Evolutionary conservation across 108 stramenopile genomes (phyloP), one percentile per base, ranked within the genome.

Genomic region (Fragilaria crotonensis): DNA sequence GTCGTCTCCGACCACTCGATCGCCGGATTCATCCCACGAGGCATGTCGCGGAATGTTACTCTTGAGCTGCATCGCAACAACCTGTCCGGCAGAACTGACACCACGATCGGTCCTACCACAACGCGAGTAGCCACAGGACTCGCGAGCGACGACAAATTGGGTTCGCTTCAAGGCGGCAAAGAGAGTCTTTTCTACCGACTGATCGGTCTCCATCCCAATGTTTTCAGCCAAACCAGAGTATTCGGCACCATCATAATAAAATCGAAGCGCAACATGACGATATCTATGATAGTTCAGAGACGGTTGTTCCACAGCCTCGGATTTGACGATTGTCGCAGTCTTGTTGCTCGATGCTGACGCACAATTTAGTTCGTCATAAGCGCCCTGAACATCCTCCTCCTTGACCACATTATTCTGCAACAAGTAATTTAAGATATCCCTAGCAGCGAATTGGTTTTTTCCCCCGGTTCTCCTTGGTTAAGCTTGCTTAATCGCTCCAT

Each of bases 91-190:
- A 4, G 98, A 88, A 68, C 78, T 81, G 0, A 99, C 97, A 9
- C 98, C 98, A 51, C 63, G 63, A 71, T 99, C 98, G 19, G 98
- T 99, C 20, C 99, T 72, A 25, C 99, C 99, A 63, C 95, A 98
- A 21, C 99, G 73, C 0, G 91, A 93, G 71, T 96, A 98, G 22
- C 68, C 57, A 47, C 78, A 77, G 11, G 71, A 49, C 7, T 73
- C 66, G 20, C 83, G 69, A 52, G 67, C 53, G 30, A 74, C 56
- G 5, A 96, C 70, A 17, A 98, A 69, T 11, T 77, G 59, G 29
- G 90, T 73, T 54, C 77, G 81, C 30, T 71, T 58, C 14, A 96
- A 71, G 1, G 97, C 95, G 1, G 67, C 68, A 75, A 98, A 96
- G 30, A 98, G 69, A 23, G 64, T 68, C 45, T 63, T 66, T 64